These are phyloP conservation scores for Ceraceosorus guamensis DNA, from an alignment of 1,284 basidiomycete species.

Conservation along the genomic window DNA sequence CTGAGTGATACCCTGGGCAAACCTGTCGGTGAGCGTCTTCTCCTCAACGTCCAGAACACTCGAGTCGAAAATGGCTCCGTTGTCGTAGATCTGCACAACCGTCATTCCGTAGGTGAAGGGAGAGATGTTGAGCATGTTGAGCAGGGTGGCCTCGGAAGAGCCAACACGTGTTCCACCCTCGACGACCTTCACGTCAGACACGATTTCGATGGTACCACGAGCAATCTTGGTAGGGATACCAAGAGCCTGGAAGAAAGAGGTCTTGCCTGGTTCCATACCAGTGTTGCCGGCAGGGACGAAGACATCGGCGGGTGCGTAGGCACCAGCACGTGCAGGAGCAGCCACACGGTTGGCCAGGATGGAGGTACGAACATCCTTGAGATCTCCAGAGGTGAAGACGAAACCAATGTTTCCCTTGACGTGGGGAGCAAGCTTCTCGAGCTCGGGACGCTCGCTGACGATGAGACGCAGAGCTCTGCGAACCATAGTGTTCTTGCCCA, in stretches of 20 bases:
- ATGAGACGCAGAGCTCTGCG: slow-evolving; percentile 91
- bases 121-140: slow-evolving; percentile 91
- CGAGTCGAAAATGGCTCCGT: slow-evolving; percentile 61
- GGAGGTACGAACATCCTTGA: slow-evolving; percentile 87
- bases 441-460: slow-evolving; percentile 80
- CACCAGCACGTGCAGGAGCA: slow-evolving; percentile 96
- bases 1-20: slow-evolving; percentile 86
- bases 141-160: slow-evolving; percentile 87
- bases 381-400: slow-evolving; percentile 88
- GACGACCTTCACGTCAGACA: slow-evolving; percentile 93
- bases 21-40: slow-evolving; percentile 78
- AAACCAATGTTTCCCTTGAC: slow-evolving; percentile 98
- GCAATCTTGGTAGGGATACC: slow-evolving; percentile 99
- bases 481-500: slow-evolving; percentile 99
- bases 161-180: slow-evolving; percentile 86
- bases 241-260: slow-evolving; percentile 95
- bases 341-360: slow-evolving; percentile 96
- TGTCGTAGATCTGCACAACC: slow-evolving; percentile 57
- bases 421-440: slow-evolving; percentile 91
- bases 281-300: slow-evolving; percentile 91
- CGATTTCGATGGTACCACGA: slow-evolving; percentile 99
- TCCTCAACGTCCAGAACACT: slow-evolving; percentile 86
- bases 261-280: slow-evolving; percentile 82
- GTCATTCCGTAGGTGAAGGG: slow-evolving; percentile 96
- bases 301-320: slow-evolving; percentile 85